phyloP scores from a whole-genome alignment of 164 flowering plant species.

The Santalum album region DNA sequence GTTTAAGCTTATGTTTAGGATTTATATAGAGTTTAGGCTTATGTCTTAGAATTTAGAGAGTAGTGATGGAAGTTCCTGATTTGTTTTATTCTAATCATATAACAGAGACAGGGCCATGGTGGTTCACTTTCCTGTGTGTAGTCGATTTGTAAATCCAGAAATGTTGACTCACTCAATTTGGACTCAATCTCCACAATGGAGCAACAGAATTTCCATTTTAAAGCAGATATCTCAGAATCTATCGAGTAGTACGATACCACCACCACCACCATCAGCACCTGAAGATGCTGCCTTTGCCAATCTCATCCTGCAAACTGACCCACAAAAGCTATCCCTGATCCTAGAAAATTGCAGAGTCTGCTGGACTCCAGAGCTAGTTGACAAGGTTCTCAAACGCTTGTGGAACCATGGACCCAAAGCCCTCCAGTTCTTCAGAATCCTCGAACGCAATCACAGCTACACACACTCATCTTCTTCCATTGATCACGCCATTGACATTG shows the following conservation, averaged over 20 bases:
- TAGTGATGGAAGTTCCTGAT: too few relatives aligned
- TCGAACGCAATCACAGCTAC: slow-evolving; percentile 44
- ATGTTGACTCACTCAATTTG: background rate
- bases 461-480: slow-evolving; percentile 48
- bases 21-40: too few relatives aligned
- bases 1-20: too few relatives aligned
- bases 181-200: background rate
- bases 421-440: slow-evolving; percentile 52
- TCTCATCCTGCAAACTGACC: slow-evolving; percentile 32
- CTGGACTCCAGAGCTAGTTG: slow-evolving; percentile 57
- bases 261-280: slow-evolving; percentile 19
- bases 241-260: background rate
- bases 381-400: slow-evolving; percentile 56
- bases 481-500: slow-evolving; percentile 75
- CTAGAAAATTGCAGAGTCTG: slow-evolving; percentile 15
- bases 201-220: background rate
- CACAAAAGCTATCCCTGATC: slow-evolving; percentile 23
- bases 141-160: background rate
- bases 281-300: slow-evolving; percentile 23
- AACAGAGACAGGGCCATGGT: too few relatives aligned
- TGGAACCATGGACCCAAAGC: slow-evolving; percentile 92
- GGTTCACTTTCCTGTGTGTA: too few relatives aligned
- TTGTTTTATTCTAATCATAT: too few relatives aligned
- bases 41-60: too few relatives aligned
- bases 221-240: background rate